These are phyloP conservation scores for Astrothelium subdiscretum DNA, from an alignment of 495 filamentous ascomycete genomes.

Conservation along the genomic window DNA sequence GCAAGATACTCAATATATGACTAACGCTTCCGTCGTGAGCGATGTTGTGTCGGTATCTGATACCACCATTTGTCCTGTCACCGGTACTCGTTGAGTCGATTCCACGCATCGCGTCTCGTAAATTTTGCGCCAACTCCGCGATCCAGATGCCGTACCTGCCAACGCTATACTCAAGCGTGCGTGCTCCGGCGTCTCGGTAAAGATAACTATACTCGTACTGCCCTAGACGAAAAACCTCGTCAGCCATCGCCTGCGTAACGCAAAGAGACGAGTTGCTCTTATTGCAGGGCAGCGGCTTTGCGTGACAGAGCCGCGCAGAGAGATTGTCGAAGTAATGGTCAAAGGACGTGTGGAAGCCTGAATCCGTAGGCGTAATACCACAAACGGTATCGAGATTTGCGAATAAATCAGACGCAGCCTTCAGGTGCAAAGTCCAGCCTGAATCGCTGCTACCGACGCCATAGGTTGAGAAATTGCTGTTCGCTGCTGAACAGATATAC, in stretches of 20 bases:
- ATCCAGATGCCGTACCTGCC: conserved; percentile 50
- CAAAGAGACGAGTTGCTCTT: conserved; percentile 36
- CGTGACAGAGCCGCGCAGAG: conserved; percentile 52
- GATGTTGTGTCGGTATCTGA: conserved; percentile 51
- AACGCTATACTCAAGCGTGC: not conserved
- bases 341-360: conserved; percentile 44
- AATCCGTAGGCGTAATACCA: conserved; percentile 39
- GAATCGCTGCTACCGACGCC: conserved; percentile 30
- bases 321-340: conserved; percentile 65
- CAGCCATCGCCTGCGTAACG: conserved; percentile 40
- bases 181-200: conserved; percentile 40
- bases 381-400: conserved; percentile 43
- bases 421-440: conserved; percentile 45
- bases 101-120: conserved; percentile 27
- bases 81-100: too few species aligned
- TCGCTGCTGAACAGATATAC: conserved; percentile 42
- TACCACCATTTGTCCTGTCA: conserved; percentile 18
- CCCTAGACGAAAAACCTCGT: conserved; percentile 51
- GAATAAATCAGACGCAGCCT: conserved; percentile 37
- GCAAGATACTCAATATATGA: conserved; percentile 44
- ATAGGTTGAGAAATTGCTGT: conserved; percentile 32
- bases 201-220: conserved; percentile 57
- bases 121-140: conserved; percentile 44
- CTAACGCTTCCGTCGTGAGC: conserved; percentile 57
- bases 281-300: conserved; percentile 47